Evolutionary conservation across 2,329 filamentous ascomycete genomes (phyloP).

Genomic region (Aureobasidium sp.): DNA sequence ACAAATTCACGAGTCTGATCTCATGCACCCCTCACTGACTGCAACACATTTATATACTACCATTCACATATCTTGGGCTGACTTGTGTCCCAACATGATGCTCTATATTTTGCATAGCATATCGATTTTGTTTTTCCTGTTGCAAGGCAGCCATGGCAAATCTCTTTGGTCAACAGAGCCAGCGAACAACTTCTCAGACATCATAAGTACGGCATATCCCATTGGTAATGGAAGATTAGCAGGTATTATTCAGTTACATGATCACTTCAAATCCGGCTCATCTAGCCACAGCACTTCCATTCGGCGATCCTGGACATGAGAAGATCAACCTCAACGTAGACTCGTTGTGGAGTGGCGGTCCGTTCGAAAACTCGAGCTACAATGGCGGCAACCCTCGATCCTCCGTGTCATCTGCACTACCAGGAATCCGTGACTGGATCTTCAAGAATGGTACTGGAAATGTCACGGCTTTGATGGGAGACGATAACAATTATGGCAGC

Average conservation of each 20-base stretch:
- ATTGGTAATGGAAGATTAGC: constrained; percentile 45
- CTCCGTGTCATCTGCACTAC: constrained; percentile 23
- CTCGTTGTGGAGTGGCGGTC: constrained; percentile 45
- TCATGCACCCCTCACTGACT: constrained; percentile 1
- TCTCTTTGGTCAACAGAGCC: constrained; percentile 15
- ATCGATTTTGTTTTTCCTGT: neutral
- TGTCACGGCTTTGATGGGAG: constrained; percentile 34
- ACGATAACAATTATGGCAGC: constrained; percentile 37
- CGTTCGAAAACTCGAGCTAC: constrained; percentile 40
- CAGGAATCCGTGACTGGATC: constrained; percentile 40
- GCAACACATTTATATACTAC: neutral
- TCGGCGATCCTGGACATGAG: constrained; percentile 38
- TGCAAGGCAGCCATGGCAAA: neutral
- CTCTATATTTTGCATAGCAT: neutral
- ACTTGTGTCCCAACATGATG: neutral
- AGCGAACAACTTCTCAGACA: constrained; percentile 11
- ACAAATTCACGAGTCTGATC: constrained; percentile 7
- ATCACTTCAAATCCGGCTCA: neutral
- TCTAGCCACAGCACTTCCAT: constrained; percentile 32
- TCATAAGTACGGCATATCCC: constrained; percentile 29
- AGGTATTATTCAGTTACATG: constrained; percentile 24
- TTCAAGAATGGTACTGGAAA: constrained; percentile 46
- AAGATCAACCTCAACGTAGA: constrained; percentile 43
- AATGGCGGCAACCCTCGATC: constrained; percentile 40
- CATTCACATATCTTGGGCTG: neutral